Conservation (phyloP, 345 rosid species). For the Corchorus olitorius region DNA sequence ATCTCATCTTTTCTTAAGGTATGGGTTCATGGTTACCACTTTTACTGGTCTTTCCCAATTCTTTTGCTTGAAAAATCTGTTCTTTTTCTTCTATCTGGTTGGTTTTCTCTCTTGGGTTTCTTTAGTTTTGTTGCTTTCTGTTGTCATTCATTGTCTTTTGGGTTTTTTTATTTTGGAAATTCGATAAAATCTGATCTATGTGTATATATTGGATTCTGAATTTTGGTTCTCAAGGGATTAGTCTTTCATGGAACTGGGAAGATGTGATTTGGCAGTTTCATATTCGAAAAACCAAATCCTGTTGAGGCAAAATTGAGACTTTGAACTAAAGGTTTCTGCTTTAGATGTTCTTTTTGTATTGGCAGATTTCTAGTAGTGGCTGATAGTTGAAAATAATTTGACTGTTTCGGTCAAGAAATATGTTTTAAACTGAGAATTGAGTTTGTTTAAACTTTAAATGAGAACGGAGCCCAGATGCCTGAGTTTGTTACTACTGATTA, state of each 20-base stretch:
- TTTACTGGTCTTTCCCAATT: not conserved
- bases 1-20: not conserved
- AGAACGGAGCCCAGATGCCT: not conserved
- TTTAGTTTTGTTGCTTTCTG: not conserved
- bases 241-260: not conserved
- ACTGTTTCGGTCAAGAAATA: not conserved
- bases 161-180: not conserved
- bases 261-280: not conserved
- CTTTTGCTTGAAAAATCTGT: not conserved
- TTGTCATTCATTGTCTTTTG: not conserved
- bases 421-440: not conserved
- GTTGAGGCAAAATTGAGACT: not conserved
- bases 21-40: not conserved
- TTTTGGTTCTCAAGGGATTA: not conserved
- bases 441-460: not conserved
- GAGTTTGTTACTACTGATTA: not conserved
- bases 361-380: not conserved
- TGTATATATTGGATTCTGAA: not conserved
- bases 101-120: conserved; percentile 1
- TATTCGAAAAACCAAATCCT: not conserved
- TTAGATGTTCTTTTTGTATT: not conserved
- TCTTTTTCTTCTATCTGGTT: not conserved
- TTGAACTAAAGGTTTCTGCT: not conserved
- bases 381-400: conserved; percentile 10
- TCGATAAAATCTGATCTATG: conserved; percentile 5